Base-by-base conservation (phyloP, 2,329 filamentous ascomycete species). In the Paecilomyces variotii region DNA sequence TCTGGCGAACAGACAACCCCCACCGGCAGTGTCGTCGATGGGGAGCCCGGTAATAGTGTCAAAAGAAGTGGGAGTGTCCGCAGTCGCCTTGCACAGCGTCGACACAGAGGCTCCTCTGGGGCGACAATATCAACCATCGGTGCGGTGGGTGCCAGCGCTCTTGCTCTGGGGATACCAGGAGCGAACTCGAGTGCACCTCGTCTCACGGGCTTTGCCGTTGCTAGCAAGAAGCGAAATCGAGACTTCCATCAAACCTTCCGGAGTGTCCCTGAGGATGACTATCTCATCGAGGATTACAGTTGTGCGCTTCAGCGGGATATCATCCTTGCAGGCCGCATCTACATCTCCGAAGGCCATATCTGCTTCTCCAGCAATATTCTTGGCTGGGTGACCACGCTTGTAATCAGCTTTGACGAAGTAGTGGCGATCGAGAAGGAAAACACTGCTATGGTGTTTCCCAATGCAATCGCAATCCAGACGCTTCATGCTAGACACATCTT, bases 301-400 rank as follows among this genome's bases (percentile, higher is more conserved):
- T 97, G 94, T 72, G 94, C 94, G 3, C 75, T 99, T 60, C 94
- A 99, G 74, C 86, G 92, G 64, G 95, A 99, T 70, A 99, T 99
- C 61, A 83, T 99, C 35, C 86, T 96, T 5, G 94, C 97, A 65
- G 94, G 94, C 4, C 85, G 94, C 49, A 82, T 99, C 12, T 99
- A 99, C 69, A 90, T 99, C 50, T 97, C 94, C 0, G 94, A 99
- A 76, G 92, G 93, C 10, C 93, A 99, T 71, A 85, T 99, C 53
- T 99, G 94, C 78, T 99, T 99, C 76, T 97, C 92, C 68, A 97
- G 94, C 79, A 99, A 99, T 71, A 99, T 99, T 64, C 84, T 99
- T 53, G 94, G 94, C 57, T 99, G 94, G 94, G 89, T 95, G 25
- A 99, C 94, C 0, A 99, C 94, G 1, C 80, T 99, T 50, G 93